Conservation (phyloP, 148 eudicot species). For the Fagopyrum homotropicum region DNA sequence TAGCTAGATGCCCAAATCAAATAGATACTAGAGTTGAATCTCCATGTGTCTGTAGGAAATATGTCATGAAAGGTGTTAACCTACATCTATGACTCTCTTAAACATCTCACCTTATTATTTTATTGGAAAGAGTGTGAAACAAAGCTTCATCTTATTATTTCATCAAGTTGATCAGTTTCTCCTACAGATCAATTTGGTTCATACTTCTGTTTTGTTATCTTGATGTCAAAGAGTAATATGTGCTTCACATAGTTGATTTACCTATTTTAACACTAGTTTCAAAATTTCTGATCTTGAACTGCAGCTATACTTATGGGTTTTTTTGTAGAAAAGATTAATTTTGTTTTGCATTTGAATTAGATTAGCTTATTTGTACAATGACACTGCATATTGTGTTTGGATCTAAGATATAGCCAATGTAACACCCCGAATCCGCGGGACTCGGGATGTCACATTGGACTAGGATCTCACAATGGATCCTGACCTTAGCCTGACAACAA, state of each 20-base stretch:
- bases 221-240: background rate
- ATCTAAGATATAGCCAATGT: background rate
- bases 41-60: background rate
- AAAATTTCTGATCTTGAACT: background rate
- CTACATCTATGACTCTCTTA: background rate
- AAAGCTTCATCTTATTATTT: background rate
- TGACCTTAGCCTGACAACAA: too few species aligned
- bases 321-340: background rate
- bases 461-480: too few species aligned
- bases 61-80: background rate
- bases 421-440: too few species aligned
- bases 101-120: background rate
- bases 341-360: background rate
- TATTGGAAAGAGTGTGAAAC: background rate
- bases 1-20: too few species aligned
- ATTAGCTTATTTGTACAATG: background rate
- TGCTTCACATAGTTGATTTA: background rate
- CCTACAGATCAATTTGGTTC: background rate
- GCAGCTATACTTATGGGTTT: background rate
- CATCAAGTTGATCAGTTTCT: background rate
- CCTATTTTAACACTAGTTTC: background rate
- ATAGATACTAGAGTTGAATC: too few species aligned
- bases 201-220: background rate
- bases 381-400: background rate
- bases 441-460: too few species aligned